These are phyloP conservation scores for Gentiana dahurica DNA, from an alignment of 257 asterid genomes.

Conservation along the genomic window DNA sequence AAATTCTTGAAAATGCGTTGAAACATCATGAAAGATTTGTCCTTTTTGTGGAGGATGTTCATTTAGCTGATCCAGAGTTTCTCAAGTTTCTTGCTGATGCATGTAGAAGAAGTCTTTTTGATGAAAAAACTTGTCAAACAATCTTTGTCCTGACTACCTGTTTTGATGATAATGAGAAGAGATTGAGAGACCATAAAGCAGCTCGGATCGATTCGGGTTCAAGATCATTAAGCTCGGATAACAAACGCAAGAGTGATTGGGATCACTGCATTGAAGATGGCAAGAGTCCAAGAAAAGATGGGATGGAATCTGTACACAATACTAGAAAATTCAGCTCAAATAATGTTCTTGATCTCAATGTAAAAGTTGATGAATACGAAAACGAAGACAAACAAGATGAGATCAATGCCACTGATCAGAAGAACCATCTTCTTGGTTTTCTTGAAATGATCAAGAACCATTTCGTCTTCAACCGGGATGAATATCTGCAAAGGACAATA, in stretches of 20 bases:
- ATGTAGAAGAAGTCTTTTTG: conserved; percentile 11
- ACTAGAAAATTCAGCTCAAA: conserved; percentile 23
- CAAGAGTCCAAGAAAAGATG: conserved; percentile 28
- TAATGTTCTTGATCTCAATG: conserved; percentile 52
- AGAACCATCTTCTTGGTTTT: conserved; percentile 18
- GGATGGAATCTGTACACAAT: conserved; percentile 24
- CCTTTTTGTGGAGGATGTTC: conserved; percentile 45
- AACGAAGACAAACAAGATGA: conserved; percentile 14
- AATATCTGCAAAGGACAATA: conserved; percentile 14
- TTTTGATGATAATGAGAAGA: conserved; percentile 7
- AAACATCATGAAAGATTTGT: conserved; percentile 33
- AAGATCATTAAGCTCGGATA: conserved; percentile 15
- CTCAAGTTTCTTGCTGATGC: conserved; percentile 30
- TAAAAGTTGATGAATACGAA: conserved; percentile 39
- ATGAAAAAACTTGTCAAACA: conserved; percentile 12
- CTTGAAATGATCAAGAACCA: conserved; percentile 33
- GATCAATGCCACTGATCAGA: conserved; percentile 21
- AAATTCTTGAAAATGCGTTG: conserved; percentile 36
- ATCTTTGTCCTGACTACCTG: conserved; percentile 40
- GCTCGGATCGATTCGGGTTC: conserved; percentile 21
- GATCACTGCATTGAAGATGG: conserved; percentile 16
- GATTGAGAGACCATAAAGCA: conserved; percentile 15
- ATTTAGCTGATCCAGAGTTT: conserved; percentile 42
- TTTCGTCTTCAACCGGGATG: conserved; percentile 22
- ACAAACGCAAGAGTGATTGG: conserved; percentile 51